Evolutionary conservation across 2,329 filamentous ascomycete genomes (phyloP).

Genomic region (Aciculosporium take): DNA sequence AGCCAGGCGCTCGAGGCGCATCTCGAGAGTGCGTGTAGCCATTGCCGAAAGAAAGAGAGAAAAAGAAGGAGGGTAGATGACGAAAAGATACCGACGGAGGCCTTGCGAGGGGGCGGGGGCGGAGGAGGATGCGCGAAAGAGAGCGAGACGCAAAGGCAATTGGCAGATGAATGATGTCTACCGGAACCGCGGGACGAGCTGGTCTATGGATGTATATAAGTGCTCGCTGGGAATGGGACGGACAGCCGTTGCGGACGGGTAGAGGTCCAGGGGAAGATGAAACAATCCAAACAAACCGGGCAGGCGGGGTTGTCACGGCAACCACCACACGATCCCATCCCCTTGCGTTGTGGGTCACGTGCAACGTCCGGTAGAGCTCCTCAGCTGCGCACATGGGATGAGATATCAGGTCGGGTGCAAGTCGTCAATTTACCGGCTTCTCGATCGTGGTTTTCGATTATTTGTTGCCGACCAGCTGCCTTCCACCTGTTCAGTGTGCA

Average conservation of each 20-base stretch:
- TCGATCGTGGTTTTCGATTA: too few species aligned
- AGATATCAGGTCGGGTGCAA: too few species aligned
- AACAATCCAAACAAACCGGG: slow-evolving; percentile 1
- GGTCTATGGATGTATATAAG: slow-evolving; percentile 1
- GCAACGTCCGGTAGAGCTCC: too few species aligned
- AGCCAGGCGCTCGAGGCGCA: slow-evolving; percentile 78
- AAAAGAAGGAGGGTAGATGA: too few species aligned
- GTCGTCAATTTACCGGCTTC: too few species aligned
- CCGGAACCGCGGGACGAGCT: background rate
- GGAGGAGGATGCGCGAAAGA: background rate
- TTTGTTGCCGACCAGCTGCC: too few species aligned
- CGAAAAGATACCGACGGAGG: background rate
- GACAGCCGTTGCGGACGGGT: background rate
- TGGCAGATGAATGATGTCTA: background rate
- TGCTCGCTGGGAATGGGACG: background rate
- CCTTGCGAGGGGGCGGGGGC: too few species aligned
- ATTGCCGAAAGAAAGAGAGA: slow-evolving; percentile 24
- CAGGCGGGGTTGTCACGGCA: slow-evolving; percentile 5
- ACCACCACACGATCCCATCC: background rate
- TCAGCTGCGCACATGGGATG: too few species aligned
- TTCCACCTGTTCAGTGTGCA: too few species aligned
- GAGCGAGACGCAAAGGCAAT: background rate
- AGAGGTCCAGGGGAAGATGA: background rate
- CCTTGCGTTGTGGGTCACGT: too few species aligned
- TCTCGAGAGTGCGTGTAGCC: slow-evolving; percentile 67